These are phyloP conservation scores for Penicillium riverlandense DNA, from an alignment of 495 filamentous ascomycete genomes.

Conservation along the genomic window DNA sequence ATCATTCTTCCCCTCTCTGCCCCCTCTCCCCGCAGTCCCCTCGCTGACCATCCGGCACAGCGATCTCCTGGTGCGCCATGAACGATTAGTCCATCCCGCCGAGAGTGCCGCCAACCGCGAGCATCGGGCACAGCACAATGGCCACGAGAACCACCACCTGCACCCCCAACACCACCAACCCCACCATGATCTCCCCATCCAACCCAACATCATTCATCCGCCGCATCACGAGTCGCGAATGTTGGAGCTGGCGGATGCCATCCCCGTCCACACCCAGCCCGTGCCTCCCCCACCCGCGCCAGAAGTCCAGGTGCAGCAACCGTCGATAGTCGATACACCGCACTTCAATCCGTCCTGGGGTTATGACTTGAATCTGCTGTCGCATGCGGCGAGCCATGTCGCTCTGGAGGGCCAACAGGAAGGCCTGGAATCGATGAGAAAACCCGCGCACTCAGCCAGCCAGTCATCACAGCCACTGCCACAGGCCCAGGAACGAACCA, in stretches of 20 bases:
- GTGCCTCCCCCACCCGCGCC: slow-evolving; percentile 26
- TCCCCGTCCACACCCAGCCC: slow-evolving; percentile 32
- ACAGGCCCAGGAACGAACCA: slow-evolving; percentile 30
- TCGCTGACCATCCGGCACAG: slow-evolving; percentile 34
- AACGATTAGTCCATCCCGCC: slow-evolving; percentile 65
- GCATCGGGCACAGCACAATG: slow-evolving; percentile 26
- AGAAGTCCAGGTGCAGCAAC: slow-evolving; percentile 33
- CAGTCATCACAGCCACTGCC: slow-evolving; percentile 26
- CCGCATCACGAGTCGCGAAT: slow-evolving; percentile 41
- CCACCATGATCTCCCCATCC: slow-evolving; percentile 27
- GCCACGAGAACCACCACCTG: slow-evolving; percentile 23
- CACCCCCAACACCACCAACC: slow-evolving; percentile 23
- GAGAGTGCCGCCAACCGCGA: slow-evolving; percentile 43
- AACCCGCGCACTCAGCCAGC: slow-evolving; percentile 23
- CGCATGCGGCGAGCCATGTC: slow-evolving; percentile 44
- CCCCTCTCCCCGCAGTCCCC: slow-evolving; percentile 1
- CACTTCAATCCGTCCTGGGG: slow-evolving; percentile 47
- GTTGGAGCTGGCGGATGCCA: slow-evolving; percentile 40
- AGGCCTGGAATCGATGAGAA: slow-evolving; percentile 35
- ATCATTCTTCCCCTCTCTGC: slow-evolving; percentile 1
- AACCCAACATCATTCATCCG: slow-evolving; percentile 32
- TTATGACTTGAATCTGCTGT: slow-evolving; percentile 42
- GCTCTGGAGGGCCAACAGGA: slow-evolving; percentile 42
- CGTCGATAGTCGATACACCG: slow-evolving; percentile 36
- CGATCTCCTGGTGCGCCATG: slow-evolving; percentile 65